These are phyloP conservation scores for Amauroascus verrucosus DNA, from an alignment of 2,329 filamentous ascomycete genomes.

Conservation along the genomic window DNA sequence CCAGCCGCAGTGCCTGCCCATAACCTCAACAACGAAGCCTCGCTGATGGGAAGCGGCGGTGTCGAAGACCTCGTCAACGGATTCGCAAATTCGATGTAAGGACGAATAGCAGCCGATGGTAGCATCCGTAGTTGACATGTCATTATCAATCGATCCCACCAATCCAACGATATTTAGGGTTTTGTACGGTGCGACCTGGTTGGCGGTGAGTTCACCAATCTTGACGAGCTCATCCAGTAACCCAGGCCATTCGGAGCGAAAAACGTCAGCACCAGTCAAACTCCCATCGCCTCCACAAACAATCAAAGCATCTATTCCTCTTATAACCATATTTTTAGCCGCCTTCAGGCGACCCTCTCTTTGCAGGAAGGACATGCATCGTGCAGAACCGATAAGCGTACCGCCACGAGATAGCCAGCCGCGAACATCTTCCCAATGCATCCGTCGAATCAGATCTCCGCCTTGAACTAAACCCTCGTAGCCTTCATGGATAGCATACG, in stretches of 20 bases:
- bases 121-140: conserved; percentile 91
- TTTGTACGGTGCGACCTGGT: conserved; percentile 65
- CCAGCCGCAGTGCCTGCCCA: conserved; percentile 98
- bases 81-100: conserved; percentile 82
- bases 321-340: conserved; percentile 86
- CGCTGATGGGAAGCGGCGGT: conserved; percentile 92
- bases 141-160: conserved; percentile 96
- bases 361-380: conserved; percentile 87
- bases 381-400: conserved; percentile 88
- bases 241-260: conserved; percentile 83
- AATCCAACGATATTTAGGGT: conserved; percentile 93
- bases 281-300: conserved; percentile 97
- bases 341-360: conserved; percentile 71
- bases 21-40: conserved; percentile 96
- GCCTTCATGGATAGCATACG: conserved; percentile 78
- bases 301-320: conserved; percentile 89
- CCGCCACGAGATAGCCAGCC: conserved; percentile 91
- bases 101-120: conserved; percentile 97
- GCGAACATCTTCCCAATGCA: conserved; percentile 87
- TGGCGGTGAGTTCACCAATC: conserved; percentile 57
- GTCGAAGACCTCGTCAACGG: conserved; percentile 86
- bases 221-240: conserved; percentile 75
- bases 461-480: conserved; percentile 92
- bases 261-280: conserved; percentile 87
- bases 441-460: conserved; percentile 74